These are phyloP conservation scores for Carallia brachiata DNA, from an alignment of 345 rosid species.

Conservation along the genomic window DNA sequence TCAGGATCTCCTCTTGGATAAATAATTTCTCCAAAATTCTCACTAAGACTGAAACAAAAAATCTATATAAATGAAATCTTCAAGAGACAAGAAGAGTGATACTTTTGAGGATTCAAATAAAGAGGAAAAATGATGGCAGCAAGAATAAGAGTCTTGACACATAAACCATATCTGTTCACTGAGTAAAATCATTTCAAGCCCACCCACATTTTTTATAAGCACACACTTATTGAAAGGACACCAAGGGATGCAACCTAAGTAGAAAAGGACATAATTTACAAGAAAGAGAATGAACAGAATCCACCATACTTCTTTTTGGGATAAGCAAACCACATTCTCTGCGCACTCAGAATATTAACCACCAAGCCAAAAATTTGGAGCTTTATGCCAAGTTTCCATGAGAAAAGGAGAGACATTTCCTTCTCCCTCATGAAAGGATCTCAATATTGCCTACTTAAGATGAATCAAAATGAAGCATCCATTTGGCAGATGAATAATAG, in stretches of 20 bases:
- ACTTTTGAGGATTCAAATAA: neutral
- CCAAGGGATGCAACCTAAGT: neutral
- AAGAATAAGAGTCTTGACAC: neutral
- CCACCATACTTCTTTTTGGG: neutral
- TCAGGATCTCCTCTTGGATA: constrained; percentile 92
- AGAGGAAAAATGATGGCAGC: neutral
- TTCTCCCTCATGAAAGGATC: no score
- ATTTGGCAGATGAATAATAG: no score
- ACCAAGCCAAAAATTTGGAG: no score
- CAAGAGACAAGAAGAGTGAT: neutral
- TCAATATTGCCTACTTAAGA: no score
- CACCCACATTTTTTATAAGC: no score
- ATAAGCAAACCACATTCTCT: no score
- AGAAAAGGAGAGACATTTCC: no score
- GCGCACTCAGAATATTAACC: no score
- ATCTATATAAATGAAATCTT: neutral
- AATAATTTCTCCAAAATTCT: constrained; percentile 75
- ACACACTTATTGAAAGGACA: no score
- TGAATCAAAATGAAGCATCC: no score
- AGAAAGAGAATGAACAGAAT: neutral
- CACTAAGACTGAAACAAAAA: constrained; percentile 52
- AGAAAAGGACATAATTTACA: neutral
- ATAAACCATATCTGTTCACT: neutral
- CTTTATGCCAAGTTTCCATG: no score
- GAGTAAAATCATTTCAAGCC: no score